Conservation (phyloP, 345 rosid species). For the Ceriops decandra region DNA sequence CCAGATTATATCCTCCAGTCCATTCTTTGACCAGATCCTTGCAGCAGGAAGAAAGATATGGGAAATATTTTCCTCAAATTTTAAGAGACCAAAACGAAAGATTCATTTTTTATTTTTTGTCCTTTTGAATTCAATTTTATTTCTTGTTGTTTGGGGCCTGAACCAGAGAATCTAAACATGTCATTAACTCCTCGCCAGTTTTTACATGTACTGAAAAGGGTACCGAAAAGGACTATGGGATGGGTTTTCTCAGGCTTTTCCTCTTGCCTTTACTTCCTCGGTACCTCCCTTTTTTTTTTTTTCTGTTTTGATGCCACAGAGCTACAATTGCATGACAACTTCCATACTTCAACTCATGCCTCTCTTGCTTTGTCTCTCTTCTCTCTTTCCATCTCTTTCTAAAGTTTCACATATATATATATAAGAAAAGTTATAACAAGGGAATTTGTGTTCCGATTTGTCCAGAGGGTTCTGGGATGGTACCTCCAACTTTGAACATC, state of each 20-base stretch:
- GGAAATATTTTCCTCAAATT: not conserved
- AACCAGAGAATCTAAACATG: slow-evolving; percentile 21
- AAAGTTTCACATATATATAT: not conserved
- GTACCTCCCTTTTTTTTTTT: slow-evolving; percentile 17
- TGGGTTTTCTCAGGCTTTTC: slow-evolving; percentile 24
- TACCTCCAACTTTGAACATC: slow-evolving; percentile 94
- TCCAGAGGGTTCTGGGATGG: slow-evolving; percentile 72
- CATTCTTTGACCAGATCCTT: slow-evolving; percentile 75
- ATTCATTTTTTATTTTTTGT: not conserved
- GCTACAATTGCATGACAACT: slow-evolving; percentile 31
- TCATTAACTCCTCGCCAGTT: slow-evolving; percentile 22
- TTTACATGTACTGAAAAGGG: slow-evolving; percentile 21
- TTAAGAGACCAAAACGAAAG: slow-evolving; percentile 5
- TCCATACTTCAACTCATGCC: slow-evolving; percentile 21
- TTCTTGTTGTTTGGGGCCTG: slow-evolving; percentile 20
- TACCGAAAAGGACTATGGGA: slow-evolving; percentile 18
- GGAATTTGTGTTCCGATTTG: slow-evolving; percentile 17
- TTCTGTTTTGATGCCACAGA: slow-evolving; percentile 21
- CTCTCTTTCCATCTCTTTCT: not conserved
- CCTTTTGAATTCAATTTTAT: slow-evolving; percentile 11
- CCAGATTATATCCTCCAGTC: slow-evolving; percentile 45
- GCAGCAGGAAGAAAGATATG: slow-evolving; percentile 33
- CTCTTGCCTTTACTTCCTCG: slow-evolving; percentile 11
- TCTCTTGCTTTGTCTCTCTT: slow-evolving; percentile 17
- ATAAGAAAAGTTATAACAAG: slow-evolving; percentile 6